Percentiles rank a stretch among this genome's conserved stretches.
These are phyloP conservation scores for Suillus americanus DNA, from an alignment of 768 basidiomycete genomes.

Conservation along the genomic window DNA sequence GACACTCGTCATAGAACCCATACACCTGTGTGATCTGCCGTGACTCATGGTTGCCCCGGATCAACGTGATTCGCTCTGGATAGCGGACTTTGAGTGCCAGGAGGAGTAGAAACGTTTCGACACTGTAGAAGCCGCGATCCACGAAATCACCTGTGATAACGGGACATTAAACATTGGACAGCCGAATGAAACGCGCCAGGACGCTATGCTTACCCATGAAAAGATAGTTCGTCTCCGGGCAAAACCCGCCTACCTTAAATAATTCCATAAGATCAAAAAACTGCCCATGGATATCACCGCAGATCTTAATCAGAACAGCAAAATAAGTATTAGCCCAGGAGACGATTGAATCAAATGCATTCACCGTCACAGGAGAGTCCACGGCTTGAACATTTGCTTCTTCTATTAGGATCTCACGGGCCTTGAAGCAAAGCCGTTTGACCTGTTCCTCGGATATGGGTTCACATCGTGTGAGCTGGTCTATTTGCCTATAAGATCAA, in stretches of 20 bases:
- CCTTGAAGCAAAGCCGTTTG: slow-evolving; percentile 92
- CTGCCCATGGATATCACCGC: slow-evolving; percentile 96
- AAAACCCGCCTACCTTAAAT: slow-evolving; percentile 89
- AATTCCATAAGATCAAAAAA: slow-evolving; percentile 97
- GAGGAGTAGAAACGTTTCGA: slow-evolving; percentile 93
- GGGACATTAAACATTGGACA: slow-evolving; percentile 12
- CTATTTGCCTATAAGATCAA: slow-evolving; percentile 73
- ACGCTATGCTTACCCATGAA: slow-evolving; percentile 76
- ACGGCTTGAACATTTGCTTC: slow-evolving; percentile 97
- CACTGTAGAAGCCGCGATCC: slow-evolving; percentile 95
- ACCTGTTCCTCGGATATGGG: slow-evolving; percentile 96
- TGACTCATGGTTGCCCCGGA: slow-evolving; percentile 97
- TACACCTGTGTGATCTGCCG: slow-evolving; percentile 97
- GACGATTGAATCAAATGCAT: slow-evolving; percentile 26
- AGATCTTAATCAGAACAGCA: slow-evolving; percentile 51
- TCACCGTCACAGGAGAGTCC: slow-evolving; percentile 92
- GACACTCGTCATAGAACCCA: slow-evolving; percentile 95
- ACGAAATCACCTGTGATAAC: slow-evolving; percentile 84
- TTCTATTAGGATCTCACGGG: slow-evolving; percentile 94
- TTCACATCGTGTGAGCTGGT: slow-evolving; percentile 89
- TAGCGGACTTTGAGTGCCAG: slow-evolving; percentile 96
- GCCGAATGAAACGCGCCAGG: slow-evolving; percentile 8
- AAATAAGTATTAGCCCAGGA: slow-evolving; percentile 12
- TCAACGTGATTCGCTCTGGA: slow-evolving; percentile 95
- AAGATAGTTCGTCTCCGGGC: slow-evolving; percentile 92